Evolutionary conservation across 495 filamentous ascomycete species (phyloP).

Genomic region (Geopyxis carbonaria): DNA sequence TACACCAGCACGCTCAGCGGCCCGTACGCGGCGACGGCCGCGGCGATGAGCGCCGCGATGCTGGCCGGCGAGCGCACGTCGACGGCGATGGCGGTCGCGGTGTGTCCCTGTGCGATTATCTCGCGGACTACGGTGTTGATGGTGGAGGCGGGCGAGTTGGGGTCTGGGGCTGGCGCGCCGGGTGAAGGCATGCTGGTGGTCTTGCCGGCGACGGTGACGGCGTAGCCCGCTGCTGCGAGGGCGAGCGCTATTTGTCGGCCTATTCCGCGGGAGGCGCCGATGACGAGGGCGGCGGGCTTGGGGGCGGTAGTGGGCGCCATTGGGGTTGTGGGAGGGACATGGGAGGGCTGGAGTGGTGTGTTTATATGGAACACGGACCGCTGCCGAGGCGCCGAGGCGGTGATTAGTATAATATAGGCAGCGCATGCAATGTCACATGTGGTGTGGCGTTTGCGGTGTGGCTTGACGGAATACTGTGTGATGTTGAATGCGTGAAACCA

Average conservation of each 20-base stretch:
- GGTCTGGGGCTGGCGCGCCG: constrained; percentile 56
- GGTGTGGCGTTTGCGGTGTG: no score
- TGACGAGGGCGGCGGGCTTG: constrained; percentile 44
- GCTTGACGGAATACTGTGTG: no score
- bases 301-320: background rate
- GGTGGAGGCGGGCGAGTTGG: constrained; percentile 62
- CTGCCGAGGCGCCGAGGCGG: no score
- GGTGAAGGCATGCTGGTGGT: no score
- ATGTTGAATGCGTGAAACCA: no score
- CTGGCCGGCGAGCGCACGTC: constrained; percentile 50
- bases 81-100: constrained; percentile 48
- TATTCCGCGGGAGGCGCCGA: constrained; percentile 63
- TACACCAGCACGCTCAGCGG: constrained; percentile 60
- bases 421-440: no score
- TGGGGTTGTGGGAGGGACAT: background rate
- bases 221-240: constrained; percentile 51
- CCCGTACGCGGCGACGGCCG: no score
- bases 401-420: no score
- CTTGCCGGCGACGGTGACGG: no score
- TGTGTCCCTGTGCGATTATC: constrained; percentile 48
- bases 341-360: no score
- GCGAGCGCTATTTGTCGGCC: constrained; percentile 64
- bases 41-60: constrained; percentile 42
- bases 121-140: constrained; percentile 72
- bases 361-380: no score